Base-by-base conservation (phyloP, 331 rosid genomes). In the Saraca asoca region DNA sequence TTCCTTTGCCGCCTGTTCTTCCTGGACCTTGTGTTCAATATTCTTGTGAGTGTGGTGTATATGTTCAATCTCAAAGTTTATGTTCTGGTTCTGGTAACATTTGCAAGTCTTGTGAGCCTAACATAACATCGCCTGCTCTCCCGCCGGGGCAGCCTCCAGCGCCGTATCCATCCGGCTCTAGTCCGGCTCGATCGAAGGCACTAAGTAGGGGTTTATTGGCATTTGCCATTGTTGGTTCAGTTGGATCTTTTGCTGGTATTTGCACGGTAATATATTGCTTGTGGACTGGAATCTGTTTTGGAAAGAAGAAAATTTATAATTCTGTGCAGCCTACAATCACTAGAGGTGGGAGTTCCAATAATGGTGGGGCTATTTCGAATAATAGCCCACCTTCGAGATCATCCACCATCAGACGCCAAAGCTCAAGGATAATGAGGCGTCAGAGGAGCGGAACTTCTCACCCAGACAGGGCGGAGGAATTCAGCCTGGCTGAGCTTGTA, bases 401-500 rank as follows among this genome's bases (percentile, higher is more conserved):
- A 4, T 83, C 82, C 54, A 93, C 95, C 42, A 84, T 90, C 20
- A 69, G 81, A 69, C 88, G 95, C 3, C 91, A 90, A 5, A 90
- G 96, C 5, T 94, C 98, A 0, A 78, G 95, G 59, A 82, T 90
- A 41, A 90, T 94, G 89, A 64, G 90, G 76, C 86, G 98, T n/a
- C 96, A 90, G 74, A 81, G 97, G 78, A 94, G 98, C 7, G 98
- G 98, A 24, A 85, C 98, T 0, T 94, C 98, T 0, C 97, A 88
- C 42, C 52, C 84, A 0, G 98, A 94, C 20, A 78, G 82, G 71
- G 89, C 96, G 0, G 97, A 90, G 76, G 98, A 90, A 16, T 90
- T 94, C 74, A 64, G 95, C 0, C 49, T 94, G 1, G 74, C 83
- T 6, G 97, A 94, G 81, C 97, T 94, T 13, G 86, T 78, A 12